Evolutionary conservation across 2,329 filamentous ascomycete genomes (phyloP), one percentile per base, ranked within the genome.

Genomic region (Neobulgaria alba): DNA sequence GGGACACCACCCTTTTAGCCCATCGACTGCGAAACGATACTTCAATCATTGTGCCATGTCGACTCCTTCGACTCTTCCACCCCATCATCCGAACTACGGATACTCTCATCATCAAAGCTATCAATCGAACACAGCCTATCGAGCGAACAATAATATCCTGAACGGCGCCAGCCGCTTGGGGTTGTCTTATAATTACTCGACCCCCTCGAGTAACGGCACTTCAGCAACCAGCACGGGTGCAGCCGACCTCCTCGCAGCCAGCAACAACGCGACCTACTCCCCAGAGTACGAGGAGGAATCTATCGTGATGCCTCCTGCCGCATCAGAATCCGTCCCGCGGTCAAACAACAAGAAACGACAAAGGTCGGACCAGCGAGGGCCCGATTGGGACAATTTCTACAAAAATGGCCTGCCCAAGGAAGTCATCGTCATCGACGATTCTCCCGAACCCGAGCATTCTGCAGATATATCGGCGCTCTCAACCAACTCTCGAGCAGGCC

Each of bases 401-500:
- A 82, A 82, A 59, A 89, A 90, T 61, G 85, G 85, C 3, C 66
- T 88, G 18, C 85, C 85, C 17, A 82, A 86, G 59, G 85, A 92
- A 66, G 79, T 92, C 58, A 90, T 92, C 57, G 79, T 90, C 55
- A 92, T 92, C 50, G 71, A 70, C 51, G 82, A 89, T 60, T 79
- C 77, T 3, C 82, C 82, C 38, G 63, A 65, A 9, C 70, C 69
- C 21, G 50, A 53, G 12, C 50, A 58, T 50, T 56, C 62, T 41
- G 43, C 48, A 43, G 52, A 54, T 41, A 38, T 57, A 47, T 30
- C 52, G 35, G 71, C 72, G 41, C 69, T 74, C 43, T 40, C 33
- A 5, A 50, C 50, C 14, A 8, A 45, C 29, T 39, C 42, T 29
- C 47, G 55, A 26, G 49, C 61, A 18, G 39, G 57, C 26, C 56